phyloP scores from a whole-genome alignment of 495 filamentous ascomycete genomes.

The Friedmanniomyces endolithicus region DNA sequence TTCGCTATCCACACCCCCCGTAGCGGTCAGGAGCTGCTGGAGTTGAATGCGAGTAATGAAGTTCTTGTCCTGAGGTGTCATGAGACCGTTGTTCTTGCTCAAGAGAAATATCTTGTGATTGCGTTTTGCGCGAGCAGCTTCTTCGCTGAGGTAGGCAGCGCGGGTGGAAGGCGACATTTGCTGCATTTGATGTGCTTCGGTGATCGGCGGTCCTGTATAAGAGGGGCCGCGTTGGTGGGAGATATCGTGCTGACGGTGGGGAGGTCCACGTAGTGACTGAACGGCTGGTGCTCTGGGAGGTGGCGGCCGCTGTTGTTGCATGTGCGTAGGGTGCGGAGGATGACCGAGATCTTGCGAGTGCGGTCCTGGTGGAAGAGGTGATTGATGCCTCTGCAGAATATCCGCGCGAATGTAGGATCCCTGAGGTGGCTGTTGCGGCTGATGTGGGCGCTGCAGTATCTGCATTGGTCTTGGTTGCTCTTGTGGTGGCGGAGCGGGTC shows the following conservation, averaged over 20 bases:
- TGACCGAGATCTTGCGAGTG: constrained; percentile 25
- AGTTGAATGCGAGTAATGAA: constrained; percentile 97
- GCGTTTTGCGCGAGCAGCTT: constrained; percentile 88
- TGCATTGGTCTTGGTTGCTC: constrained; percentile 21
- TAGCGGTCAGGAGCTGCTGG: constrained; percentile 85
- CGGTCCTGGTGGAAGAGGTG: constrained; percentile 23
- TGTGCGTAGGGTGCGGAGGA: constrained; percentile 26
- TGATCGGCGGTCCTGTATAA: constrained; percentile 41
- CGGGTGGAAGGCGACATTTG: constrained; percentile 69
- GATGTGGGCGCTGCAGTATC: constrained; percentile 32
- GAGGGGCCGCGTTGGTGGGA: constrained; percentile 29
- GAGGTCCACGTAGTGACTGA: constrained; percentile 18
- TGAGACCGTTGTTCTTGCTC: constrained; percentile 88
- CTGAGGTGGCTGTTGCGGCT: constrained; percentile 19
- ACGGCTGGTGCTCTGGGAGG: constrained; percentile 12
- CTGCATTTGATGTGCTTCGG: constrained; percentile 60
- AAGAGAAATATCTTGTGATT: constrained; percentile 96
- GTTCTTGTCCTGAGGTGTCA: constrained; percentile 99
- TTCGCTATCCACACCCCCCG: constrained; percentile 68
- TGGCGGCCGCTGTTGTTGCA: constrained; percentile 11
- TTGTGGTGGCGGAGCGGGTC: background rate
- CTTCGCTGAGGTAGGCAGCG: constrained; percentile 67
- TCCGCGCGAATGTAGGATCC: constrained; percentile 31
- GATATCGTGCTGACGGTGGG: constrained; percentile 14
- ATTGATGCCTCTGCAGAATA: constrained; percentile 38